Conservation (phyloP, 495 filamentous ascomycete genomes). For the Lophiostoma macrostomum region DNA sequence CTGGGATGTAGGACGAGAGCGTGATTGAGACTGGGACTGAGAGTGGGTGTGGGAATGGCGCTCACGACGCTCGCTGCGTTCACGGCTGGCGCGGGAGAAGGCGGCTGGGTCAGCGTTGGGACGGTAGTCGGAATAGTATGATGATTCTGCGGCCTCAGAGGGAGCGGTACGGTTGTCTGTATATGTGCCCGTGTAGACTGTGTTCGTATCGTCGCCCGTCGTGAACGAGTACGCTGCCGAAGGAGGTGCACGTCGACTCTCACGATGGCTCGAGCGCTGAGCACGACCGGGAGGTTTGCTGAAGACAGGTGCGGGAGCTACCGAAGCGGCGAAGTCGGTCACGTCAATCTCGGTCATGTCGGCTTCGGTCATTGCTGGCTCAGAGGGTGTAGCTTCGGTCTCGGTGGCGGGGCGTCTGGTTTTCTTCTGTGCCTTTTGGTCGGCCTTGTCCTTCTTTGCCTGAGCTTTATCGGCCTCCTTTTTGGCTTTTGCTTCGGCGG, state of each 20-base stretch:
- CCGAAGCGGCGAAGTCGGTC: background rate
- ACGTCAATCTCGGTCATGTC: constrained; percentile 2
- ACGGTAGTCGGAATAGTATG: constrained; percentile 39
- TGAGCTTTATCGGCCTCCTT: constrained; percentile 31
- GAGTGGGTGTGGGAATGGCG: constrained; percentile 7
- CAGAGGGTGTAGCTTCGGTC: constrained; percentile 22
- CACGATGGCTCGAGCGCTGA: background rate
- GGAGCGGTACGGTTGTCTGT: constrained; percentile 26
- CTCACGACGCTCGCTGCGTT: constrained; percentile 21
- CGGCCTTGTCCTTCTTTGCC: constrained; percentile 26
- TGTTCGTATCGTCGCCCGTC: constrained; percentile 36
- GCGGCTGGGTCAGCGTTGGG: constrained; percentile 26
- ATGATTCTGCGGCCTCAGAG: constrained; percentile 26
- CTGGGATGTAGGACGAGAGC: background rate
- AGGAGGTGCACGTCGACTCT: constrained; percentile 27
- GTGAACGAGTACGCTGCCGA: constrained; percentile 40
- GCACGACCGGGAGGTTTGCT: too few relatives aligned
- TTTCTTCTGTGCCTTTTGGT: constrained; percentile 26
- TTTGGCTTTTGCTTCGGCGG: constrained; percentile 31
- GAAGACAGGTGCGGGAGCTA: too few relatives aligned
- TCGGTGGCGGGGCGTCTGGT: background rate
- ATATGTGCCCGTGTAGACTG: constrained; percentile 27
- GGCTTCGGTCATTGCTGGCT: constrained; percentile 8
- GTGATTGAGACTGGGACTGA: constrained; percentile 4
- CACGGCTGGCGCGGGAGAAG: background rate